phyloP scores from a whole-genome alignment of 2,329 filamentous ascomycete genomes.

The Alternaria solani region DNA sequence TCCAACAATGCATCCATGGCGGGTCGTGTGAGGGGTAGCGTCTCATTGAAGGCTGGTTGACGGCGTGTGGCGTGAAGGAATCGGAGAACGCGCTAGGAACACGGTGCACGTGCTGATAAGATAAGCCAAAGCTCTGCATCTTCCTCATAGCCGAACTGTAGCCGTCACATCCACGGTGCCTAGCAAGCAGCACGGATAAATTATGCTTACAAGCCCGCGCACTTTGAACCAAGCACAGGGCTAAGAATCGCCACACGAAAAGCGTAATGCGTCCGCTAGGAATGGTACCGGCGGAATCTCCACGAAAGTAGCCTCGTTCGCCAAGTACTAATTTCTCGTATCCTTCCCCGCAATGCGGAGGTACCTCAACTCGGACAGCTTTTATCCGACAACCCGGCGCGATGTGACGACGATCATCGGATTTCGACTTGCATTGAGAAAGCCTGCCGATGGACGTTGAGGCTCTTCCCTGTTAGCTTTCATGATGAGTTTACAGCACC shows the following conservation, averaged over 20 bases:
- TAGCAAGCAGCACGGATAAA: not conserved
- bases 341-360: conserved; percentile 23
- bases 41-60: conserved; percentile 17
- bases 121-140: not conserved
- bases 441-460: conserved; percentile 16
- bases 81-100: conserved; percentile 16
- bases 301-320: conserved; percentile 1
- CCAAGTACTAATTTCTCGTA: conserved; percentile 13
- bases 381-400: conserved; percentile 31
- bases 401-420: conserved; percentile 26
- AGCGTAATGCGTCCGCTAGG: conserved; percentile 14
- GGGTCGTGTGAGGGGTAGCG: conserved; percentile 12
- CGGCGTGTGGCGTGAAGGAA: not conserved
- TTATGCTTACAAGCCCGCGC: not conserved
- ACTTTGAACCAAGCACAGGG: not conserved
- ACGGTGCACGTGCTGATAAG: conserved; percentile 12
- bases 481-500: conserved; percentile 11
- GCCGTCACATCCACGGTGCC: not conserved
- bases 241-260: conserved; percentile 3
- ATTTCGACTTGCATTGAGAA: conserved; percentile 22
- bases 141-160: not conserved
- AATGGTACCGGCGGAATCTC: not conserved
- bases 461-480: conserved; percentile 17
- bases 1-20: conserved; percentile 64
- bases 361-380: conserved; percentile 28